These are phyloP conservation scores for Microbotryomycetes sp. DNA, from an alignment of 1,284 basidiomycete genomes.

Conservation along the genomic window DNA sequence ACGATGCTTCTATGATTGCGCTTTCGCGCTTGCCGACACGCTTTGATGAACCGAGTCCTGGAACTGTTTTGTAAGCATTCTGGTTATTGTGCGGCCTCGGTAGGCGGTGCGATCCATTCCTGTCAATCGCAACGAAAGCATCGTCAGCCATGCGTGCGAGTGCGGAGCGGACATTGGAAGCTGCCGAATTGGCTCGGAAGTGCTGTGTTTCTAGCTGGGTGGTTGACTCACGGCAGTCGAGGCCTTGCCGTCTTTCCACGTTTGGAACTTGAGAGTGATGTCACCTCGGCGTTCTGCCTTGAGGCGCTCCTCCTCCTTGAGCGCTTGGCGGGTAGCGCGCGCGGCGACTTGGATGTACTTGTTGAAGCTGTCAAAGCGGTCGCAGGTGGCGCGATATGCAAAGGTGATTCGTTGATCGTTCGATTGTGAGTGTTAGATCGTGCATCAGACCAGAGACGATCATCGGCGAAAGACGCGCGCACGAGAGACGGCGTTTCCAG, in stretches of 20 bases:
- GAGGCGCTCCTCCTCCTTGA: conserved; percentile 44
- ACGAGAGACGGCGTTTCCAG: neutral
- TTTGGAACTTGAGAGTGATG: conserved; percentile 43
- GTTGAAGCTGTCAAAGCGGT: conserved; percentile 40
- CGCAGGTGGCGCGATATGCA: neutral
- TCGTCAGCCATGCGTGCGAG: neutral
- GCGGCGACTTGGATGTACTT: conserved; percentile 44
- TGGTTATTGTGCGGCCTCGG: conserved; percentile 21
- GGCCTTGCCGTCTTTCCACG: conserved; percentile 42
- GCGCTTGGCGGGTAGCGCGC: conserved; percentile 41
- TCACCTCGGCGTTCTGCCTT: conserved; percentile 41
- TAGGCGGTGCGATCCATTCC: conserved; percentile 29
- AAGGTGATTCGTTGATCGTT: neutral
- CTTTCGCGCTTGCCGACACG: too few relatives aligned
- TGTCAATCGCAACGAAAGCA: too few relatives aligned
- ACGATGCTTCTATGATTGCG: neutral
- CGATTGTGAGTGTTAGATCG: too few relatives aligned
- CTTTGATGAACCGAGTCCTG: too few relatives aligned
- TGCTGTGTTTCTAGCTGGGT: too few relatives aligned
- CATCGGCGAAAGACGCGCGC: neutral
- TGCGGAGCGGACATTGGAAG: neutral
- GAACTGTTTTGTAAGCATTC: too few relatives aligned
- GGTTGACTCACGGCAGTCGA: conserved; percentile 11
- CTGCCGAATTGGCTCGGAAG: too few relatives aligned
- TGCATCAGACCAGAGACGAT: too few relatives aligned